Evolutionary conservation across 1,139 yeast genomes (phyloP).

Genomic region (Wickerhamiella infanticola): DNA sequence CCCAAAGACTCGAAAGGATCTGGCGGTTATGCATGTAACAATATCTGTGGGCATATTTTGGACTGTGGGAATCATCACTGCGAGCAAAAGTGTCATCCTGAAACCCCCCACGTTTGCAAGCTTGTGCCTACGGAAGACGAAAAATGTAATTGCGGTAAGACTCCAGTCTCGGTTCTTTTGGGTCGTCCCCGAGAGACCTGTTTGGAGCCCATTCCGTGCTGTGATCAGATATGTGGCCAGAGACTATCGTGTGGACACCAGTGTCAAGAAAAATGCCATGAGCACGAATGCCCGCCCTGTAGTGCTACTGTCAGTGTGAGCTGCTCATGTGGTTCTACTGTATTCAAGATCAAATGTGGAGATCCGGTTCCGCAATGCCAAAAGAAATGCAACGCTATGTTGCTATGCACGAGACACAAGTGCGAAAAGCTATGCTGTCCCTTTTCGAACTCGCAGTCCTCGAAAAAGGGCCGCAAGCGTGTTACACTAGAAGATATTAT

Average conservation of each 20-base stretch:
- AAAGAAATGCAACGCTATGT: conserved; percentile 5
- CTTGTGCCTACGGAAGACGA: conserved; percentile 9
- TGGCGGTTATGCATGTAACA: conserved; percentile 8
- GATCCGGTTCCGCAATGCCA: conserved; percentile 5
- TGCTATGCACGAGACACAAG: conserved; percentile 10
- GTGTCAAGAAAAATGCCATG: conserved; percentile 8
- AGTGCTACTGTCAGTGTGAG: not conserved
- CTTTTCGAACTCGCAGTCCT: conserved; percentile 1
- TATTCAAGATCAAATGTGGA: conserved; percentile 1
- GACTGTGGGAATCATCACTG: conserved; percentile 13
- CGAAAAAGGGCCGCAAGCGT: conserved; percentile 2
- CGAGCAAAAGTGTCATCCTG: conserved; percentile 8
- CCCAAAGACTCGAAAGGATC: not conserved
- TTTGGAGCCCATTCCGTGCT: conserved; percentile 7
- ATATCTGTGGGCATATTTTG: conserved; percentile 5
- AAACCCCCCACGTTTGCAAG: conserved; percentile 4
- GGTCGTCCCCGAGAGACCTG: conserved; percentile 6
- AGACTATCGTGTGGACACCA: conserved; percentile 9
- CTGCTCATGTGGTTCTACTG: conserved; percentile 7
- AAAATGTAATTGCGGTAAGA: conserved; percentile 14
- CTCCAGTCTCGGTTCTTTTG: not conserved
- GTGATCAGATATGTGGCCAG: conserved; percentile 8
- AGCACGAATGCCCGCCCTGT: conserved; percentile 9
- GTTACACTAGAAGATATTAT: conserved; percentile 4
- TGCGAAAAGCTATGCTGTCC: conserved; percentile 10